Evolutionary conservation across 176 grass and related monocot species (phyloP), one percentile per base, ranked within the genome.

Genomic region (Avena eriantha): DNA sequence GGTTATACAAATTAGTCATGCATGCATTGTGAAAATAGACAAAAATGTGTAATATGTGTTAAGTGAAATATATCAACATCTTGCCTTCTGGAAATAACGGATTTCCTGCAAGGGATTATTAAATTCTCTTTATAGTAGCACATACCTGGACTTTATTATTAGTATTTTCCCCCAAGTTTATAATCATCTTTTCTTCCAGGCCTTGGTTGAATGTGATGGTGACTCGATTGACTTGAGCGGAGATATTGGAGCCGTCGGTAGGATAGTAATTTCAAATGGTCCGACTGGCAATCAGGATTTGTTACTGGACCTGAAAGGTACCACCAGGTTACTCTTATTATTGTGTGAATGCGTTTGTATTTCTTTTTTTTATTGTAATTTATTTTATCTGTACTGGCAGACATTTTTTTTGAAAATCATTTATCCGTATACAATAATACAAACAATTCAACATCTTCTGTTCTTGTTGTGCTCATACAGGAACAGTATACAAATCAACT

Each of bases 201-300:
- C 96, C 67, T 86, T 98, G 83, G 86, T 98, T 72, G 96, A 98
- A 87, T 98, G 96, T 87, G 96, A 94, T 82, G 96, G 96, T 14
- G 92, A 98, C 80, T 98, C 92, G 0, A 96, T 98, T 91, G 96
- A 98, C 81, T 92, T 98, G 58, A 98, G 96, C 16, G 96, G 96
- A 90, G 93, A 98, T 89, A 76, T 94, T 81, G 92, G 96, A 86
- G 93, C 96, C 77, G 92, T 98, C 68, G 96, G 96, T 54, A 74
- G 96, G 66, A 78, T 98, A 41, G 88, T 96, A 85, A 89, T 96
- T 88, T 95, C 93, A 85, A 90, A 98, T 83, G 82, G 79, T 66
- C 77, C 89, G 82, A 83, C 78, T 77, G 91, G 89, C 47, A 95
- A 88, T 87, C 84, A 91, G 26, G 93, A 94, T 84, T 91, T 98